Evolutionary conservation across 2,329 filamentous ascomycete genomes (phyloP).

Genomic region (Fusarium foetens): DNA sequence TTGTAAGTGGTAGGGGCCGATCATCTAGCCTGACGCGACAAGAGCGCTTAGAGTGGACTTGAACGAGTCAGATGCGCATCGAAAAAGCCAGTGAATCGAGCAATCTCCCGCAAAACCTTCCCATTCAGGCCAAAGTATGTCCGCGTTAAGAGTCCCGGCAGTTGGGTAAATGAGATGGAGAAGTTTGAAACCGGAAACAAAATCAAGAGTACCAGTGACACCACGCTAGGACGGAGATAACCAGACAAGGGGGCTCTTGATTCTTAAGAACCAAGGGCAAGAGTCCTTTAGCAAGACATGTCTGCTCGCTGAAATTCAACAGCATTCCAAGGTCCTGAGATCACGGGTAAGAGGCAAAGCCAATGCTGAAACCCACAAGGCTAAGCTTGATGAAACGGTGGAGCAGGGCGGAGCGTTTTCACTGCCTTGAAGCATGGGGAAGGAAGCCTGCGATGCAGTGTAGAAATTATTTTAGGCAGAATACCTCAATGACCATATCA

Average conservation of each 20-base stretch:
- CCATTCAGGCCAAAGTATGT: constrained; percentile 25
- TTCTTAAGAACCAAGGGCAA: constrained; percentile 2
- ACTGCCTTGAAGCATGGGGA: constrained; percentile 1
- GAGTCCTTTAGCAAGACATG: background rate
- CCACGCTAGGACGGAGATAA: background rate
- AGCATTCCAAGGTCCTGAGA: constrained; percentile 4
- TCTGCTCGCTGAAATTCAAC: background rate
- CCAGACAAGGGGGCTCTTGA: constrained; percentile 20
- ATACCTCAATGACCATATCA: background rate
- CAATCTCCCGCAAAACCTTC: constrained; percentile 31
- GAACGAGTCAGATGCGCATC: constrained; percentile 22
- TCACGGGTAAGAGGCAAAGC: constrained; percentile 4
- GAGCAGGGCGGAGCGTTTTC: constrained; percentile 17
- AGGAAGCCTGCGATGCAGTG: background rate
- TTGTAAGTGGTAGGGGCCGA: constrained; percentile 16
- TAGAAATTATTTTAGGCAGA: constrained; percentile 7
- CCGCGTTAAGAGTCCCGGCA: constrained; percentile 29
- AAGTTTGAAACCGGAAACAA: constrained; percentile 39
- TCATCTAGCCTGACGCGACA: constrained; percentile 32
- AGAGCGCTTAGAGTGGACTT: constrained; percentile 45
- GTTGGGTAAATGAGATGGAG: constrained; percentile 39
- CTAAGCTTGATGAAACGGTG: background rate
- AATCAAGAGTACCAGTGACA: constrained; percentile 25
- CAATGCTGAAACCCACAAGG: background rate
- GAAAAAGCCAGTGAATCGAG: constrained; percentile 14